Base-by-base conservation (phyloP, 1,139 yeast species). In the Saccharomyces pastorianus region DNA sequence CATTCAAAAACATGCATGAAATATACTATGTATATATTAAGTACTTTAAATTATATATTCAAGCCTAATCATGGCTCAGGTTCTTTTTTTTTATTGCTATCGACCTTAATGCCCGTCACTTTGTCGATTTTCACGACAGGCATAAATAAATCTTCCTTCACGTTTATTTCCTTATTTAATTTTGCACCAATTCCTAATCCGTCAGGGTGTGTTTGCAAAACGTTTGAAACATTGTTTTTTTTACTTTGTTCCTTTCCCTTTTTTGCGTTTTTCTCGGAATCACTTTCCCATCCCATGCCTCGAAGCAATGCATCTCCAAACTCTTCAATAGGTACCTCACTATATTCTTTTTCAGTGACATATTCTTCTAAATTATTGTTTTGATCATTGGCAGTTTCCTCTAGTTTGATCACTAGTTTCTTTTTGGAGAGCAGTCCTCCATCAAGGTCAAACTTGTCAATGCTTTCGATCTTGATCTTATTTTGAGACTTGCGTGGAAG, bases 251-350 rank as follows among this genome's bases (percentile, higher is more conserved):
- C 6, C 13, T 38, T 38, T 7, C 25, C 44, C 13, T 8, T 50
- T 65, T 67, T 7, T 59, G 54, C n/a, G 53, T 59, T 2, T 4
- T 53, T 51, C 9, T 56, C 59, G 1, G 59, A 61, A 4, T 62
- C 63, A 4, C 73, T 79, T 46, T 71, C 71, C 82, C 84, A 80
- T 0, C 87, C 88, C 84, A 83, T 81, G 0, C 88, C 88, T 49
- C 86, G 71, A 20, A 84, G 66, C 69, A 84, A 72, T 0, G 96
- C 97, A 4, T 83, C 84, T 0, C 97, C 97, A 74, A 91, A 91
- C 51, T 83, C 83, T 54, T 85, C 95, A 0, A 91, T 90, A 0
- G 97, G 96, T 0, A 91, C 82, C 4, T 77, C 71, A 31, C 78
- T 77, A 62, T 84, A 84, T 46, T 79, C 81, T 25, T 78, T 79